Percentiles rank a stretch among this genome's conserved stretches.
Evolutionary conservation across 306 rosid genomes (phyloP).

Genomic region (Echinosophora koreensis): DNA sequence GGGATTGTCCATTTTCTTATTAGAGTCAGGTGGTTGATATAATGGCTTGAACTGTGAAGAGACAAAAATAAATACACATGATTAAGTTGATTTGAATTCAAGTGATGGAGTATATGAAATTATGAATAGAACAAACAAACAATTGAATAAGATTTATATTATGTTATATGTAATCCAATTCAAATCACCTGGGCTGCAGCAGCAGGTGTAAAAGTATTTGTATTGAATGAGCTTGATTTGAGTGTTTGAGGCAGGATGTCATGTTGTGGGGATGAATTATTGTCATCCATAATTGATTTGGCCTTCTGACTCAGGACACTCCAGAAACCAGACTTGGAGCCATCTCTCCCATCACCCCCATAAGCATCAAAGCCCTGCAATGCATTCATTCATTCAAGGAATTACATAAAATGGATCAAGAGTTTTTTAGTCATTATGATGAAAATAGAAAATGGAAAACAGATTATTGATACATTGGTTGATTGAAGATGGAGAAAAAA

Average conservation of each 20-base stretch:
- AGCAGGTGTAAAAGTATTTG: constrained; percentile 30
- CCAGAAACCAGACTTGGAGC: constrained; percentile 82
- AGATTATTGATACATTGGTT: neutral
- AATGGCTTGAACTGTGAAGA: constrained; percentile 59
- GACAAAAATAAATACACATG: constrained; percentile 9
- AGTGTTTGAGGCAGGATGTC: constrained; percentile 41
- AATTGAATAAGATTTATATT: neutral
- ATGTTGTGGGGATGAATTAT: constrained; percentile 43
- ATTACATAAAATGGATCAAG: neutral
- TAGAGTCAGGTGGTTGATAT: constrained; percentile 52
- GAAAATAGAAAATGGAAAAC: neutral
- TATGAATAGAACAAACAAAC: neutral
- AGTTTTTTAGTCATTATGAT: too few species aligned
- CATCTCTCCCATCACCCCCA: constrained; percentile 40
- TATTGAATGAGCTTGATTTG: constrained; percentile 49
- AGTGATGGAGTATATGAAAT: neutral
- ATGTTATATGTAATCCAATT: neutral
- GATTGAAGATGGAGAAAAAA: neutral
- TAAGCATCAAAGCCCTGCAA: constrained; percentile 69
- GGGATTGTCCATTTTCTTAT: constrained; percentile 71
- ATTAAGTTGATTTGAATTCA: constrained; percentile 22
- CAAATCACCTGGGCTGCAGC: constrained; percentile 65
- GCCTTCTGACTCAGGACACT: constrained; percentile 88
- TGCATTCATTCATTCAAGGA: constrained; percentile 28
- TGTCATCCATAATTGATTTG: constrained; percentile 87